These are phyloP conservation scores for Eucalyptus camaldulensis DNA, from an alignment of 345 rosid species.

Conservation along the genomic window DNA sequence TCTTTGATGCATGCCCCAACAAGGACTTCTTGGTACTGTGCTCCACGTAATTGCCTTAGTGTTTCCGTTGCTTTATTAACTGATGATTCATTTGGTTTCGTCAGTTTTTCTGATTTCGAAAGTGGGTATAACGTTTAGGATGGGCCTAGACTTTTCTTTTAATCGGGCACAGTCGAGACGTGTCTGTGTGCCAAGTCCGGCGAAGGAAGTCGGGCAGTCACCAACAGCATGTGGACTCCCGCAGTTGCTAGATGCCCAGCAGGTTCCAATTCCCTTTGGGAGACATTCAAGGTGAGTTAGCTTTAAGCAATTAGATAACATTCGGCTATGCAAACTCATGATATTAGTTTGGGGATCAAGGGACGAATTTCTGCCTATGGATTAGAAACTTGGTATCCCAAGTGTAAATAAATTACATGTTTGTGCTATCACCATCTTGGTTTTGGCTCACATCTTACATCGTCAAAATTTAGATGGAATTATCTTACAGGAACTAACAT, in stretches of 20 bases:
- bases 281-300: constrained; percentile 28
- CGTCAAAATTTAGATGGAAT: background rate
- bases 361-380: background rate
- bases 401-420: background rate
- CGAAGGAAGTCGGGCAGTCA: constrained; percentile 33
- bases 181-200: constrained; percentile 34
- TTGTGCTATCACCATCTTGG: background rate
- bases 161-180: background rate
- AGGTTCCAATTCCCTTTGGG: background rate
- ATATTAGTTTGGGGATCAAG: background rate
- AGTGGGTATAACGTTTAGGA: constrained; percentile 9
- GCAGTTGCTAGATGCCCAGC: constrained; percentile 1
- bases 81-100: background rate
- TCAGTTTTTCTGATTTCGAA: background rate
- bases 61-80: background rate
- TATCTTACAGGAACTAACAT: background rate
- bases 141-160: constrained; percentile 2
- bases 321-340: background rate
- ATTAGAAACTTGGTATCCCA: background rate
- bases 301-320: background rate
- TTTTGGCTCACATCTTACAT: background rate
- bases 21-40: constrained; percentile 36
- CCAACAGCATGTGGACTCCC: constrained; percentile 25
- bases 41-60: background rate
- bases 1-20: constrained; percentile 47